Evolutionary conservation across 1,139 yeast species (phyloP), one percentile per base, ranked within the genome.

Genomic region (Geotrichum restrictum): DNA sequence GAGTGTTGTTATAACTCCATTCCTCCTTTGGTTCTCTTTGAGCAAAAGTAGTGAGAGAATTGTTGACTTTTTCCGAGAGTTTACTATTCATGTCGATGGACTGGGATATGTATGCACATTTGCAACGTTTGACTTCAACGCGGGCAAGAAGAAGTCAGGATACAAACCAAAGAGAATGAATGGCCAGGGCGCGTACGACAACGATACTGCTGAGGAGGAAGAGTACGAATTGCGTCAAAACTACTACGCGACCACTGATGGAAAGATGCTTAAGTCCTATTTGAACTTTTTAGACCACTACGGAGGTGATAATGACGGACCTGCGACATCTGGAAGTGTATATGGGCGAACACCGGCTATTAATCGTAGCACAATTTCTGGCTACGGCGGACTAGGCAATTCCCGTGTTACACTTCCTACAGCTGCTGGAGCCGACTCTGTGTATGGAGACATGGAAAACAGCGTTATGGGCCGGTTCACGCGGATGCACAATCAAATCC

Each of bases 81-180:
- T 81, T 60, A 83, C 95, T 10, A 82, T 89, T 11, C 94, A 91
- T 66, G 88, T 91, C 46, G 98, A 91, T 70, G 98, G 97, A 0
- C 73, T 93, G 44, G 99, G 98, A 0, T 86, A 91, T 63, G 95
- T 93, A 36, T 93, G 98, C 65, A 84, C 88, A 42, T 88, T 83
- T 74, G 98, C 98, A 2, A 86, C 88, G 82, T 94, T 93, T 69
- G 86, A 87, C 61, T 80, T 84, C 57, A 79, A 81, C 55, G 77
- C 77, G 58, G 80, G 77, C 59, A 76, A 78, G 60, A 78, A 74
- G 54, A 70, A 65, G 49, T 64, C 62, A 41, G 57, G 59, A 5
- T 60, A 56, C 34, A 53, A 54, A 14, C 59, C 60, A 7, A 60
- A 59, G 36, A 56, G 55, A 29, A 49, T 33, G 16, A 54, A 56